Base-by-base conservation (phyloP, 441 rosid species). In the Theobroma grandiflorum region DNA sequence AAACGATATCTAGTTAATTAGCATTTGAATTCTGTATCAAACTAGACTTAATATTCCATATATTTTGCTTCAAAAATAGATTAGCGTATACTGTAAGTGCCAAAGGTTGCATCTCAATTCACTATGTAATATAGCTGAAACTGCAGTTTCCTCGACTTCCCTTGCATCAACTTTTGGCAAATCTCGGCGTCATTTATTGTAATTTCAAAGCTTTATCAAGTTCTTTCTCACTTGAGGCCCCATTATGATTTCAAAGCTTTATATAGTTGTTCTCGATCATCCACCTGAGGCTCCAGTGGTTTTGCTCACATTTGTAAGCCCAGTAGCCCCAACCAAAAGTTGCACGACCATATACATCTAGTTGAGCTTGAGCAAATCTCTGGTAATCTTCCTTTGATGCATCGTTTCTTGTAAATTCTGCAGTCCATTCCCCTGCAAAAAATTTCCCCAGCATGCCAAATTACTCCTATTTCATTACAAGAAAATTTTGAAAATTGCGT, bases 301-400 rank as follows among this genome's bases (percentile, higher is more conserved):
- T 4, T 0, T 3, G 1, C 2, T 26, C 52, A 72, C 84, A 83
- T 68, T 57, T 82, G 4, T 84, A 82, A 57, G 88, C 43, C 91
- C 89, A 88, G 64, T 85, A 88, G 0, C 79, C 88, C 91, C 88
- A 88, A 22, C 87, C 86, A 16, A 86, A 86, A 49, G 82, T 82
- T 11, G 89, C 91, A 2, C 72, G 76, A 35, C 84, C 79, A 9
- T 70, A 85, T 4, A 83, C 87, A 42, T 82, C 64, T 6, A 78
- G 15, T 67, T 86, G 87, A 62, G 87, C 88, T 31, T 79, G 58
- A 0, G 74, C 78, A 73, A 78, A 86, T 22, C 50, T 77, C 69
- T 81, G 74, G 43, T 81, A 82, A 47, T 86, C 86, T 61, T 82
- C 33, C 75, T 4, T 77, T 15, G 86, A 50, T 72, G 18, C 76